Percentiles rank a stretch among this genome's conserved stretches.
These are phyloP conservation scores for Puccinia horiana DNA, from an alignment of 1,284 basidiomycete genomes.

Conservation along the genomic window DNA sequence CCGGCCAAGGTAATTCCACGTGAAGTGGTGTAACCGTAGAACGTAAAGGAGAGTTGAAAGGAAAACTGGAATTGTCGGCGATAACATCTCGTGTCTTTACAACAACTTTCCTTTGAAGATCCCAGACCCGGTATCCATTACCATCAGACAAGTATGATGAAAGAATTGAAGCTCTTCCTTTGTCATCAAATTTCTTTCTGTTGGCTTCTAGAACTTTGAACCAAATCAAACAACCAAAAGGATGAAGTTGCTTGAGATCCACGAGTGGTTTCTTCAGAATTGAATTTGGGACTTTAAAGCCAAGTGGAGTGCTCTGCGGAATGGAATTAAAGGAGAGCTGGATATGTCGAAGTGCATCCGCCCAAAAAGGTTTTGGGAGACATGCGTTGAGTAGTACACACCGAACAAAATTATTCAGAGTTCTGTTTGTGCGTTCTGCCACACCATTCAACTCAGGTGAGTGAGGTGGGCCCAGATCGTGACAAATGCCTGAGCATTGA, in stretches of 20 bases:
- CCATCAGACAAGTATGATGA: slow-evolving; percentile 8
- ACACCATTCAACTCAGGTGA: slow-evolving; percentile 31
- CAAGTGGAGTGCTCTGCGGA: too few species aligned
- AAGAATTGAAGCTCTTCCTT: background rate
- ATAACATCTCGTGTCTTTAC: slow-evolving; percentile 13
- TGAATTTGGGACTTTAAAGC: background rate
- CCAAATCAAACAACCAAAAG: slow-evolving; percentile 11
- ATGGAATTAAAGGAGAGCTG: too few species aligned
- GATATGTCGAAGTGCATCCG: too few species aligned
- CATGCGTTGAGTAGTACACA: too few species aligned
- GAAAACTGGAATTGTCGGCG: background rate
- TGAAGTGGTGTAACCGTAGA: too few species aligned
- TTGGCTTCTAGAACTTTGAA: slow-evolving; percentile 13
- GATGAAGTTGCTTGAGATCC: background rate
- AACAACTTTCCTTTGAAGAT: background rate
- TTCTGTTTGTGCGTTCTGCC: too few species aligned
- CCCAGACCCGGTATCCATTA: slow-evolving; percentile 12
- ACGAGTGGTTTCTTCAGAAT: background rate
- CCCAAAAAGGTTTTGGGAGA: too few species aligned
- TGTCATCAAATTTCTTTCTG: background rate
- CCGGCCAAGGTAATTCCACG: too few species aligned
- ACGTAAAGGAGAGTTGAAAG: background rate
- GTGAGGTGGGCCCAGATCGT: background rate
- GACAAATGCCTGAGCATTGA: background rate
- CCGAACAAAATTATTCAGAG: too few species aligned